These are phyloP conservation scores for Quercus glauca DNA, from an alignment of 306 rosid genomes.

Conservation along the genomic window DNA sequence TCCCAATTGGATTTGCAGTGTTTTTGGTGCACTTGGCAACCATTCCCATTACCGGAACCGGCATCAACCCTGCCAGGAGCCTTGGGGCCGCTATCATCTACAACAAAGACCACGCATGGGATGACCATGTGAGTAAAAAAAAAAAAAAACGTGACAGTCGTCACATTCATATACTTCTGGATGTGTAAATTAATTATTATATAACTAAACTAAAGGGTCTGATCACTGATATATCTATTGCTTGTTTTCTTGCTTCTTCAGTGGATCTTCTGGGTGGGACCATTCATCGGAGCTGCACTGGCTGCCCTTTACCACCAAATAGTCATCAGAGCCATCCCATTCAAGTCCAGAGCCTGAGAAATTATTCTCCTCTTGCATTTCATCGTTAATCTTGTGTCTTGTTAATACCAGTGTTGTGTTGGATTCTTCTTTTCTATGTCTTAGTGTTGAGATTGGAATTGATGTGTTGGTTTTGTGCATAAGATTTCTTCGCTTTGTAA, in stretches of 20 bases:
- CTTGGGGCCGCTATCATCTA: slow-evolving; percentile 44
- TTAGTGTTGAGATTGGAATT: not conserved
- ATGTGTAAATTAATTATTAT: not conserved
- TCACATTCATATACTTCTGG: not conserved
- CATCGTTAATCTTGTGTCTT: not conserved
- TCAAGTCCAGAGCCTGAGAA: slow-evolving; percentile 32
- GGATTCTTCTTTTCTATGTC: not conserved
- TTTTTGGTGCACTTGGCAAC: slow-evolving; percentile 48
- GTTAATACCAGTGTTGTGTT: not conserved
- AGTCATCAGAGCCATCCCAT: slow-evolving; percentile 46
- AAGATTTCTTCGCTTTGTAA: not conserved
- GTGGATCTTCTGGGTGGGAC: slow-evolving; percentile 67
- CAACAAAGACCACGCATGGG: slow-evolving; percentile 44
- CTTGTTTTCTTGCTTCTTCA: slow-evolving; percentile 4
- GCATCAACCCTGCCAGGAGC: slow-evolving; percentile 53
- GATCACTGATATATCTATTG: not conserved
- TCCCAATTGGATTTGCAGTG: slow-evolving; percentile 48
- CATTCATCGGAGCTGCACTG: slow-evolving; percentile 57
- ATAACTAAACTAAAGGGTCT: not conserved
- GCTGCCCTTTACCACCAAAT: slow-evolving; percentile 57
- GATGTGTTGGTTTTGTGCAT: not conserved
- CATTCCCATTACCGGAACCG: slow-evolving; percentile 44
- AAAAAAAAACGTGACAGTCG: too few species aligned
- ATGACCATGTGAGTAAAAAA: slow-evolving; percentile 20
- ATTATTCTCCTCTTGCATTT: too few species aligned